Conservation (phyloP, 2,329 filamentous ascomycete genomes). For the Ramularia endophylla region DNA sequence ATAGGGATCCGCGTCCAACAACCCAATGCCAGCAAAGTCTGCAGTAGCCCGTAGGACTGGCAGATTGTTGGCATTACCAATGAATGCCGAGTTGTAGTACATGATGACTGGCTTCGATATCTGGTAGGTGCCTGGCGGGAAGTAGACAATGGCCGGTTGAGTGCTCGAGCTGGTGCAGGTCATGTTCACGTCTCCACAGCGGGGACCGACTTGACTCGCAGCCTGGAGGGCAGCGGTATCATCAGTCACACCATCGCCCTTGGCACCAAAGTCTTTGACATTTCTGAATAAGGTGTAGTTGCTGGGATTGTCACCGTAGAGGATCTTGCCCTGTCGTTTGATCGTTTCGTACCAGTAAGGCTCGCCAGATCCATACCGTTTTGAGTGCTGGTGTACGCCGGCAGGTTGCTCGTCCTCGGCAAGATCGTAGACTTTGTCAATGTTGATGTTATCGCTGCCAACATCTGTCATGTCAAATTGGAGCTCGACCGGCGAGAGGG, state of each 20-base stretch:
- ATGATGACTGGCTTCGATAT: constrained; percentile 74
- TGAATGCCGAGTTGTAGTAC: constrained; percentile 89
- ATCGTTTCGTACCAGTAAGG: constrained; percentile 39
- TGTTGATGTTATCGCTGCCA: constrained; percentile 3
- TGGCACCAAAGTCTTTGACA: constrained; percentile 39
- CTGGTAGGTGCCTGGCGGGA: constrained; percentile 79
- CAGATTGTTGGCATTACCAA: constrained; percentile 68
- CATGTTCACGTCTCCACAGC: constrained; percentile 20
- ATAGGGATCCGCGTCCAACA: constrained; percentile 31
- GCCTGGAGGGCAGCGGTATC: constrained; percentile 58
- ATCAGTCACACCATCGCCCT: constrained; percentile 65
- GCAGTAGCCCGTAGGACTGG: constrained; percentile 51
- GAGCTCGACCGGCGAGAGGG: constrained; percentile 15
- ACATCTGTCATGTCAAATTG: constrained; percentile 10
- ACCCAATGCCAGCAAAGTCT: constrained; percentile 28
- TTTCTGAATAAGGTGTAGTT: constrained; percentile 46
- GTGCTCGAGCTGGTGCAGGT: constrained; percentile 74
- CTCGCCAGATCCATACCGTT: constrained; percentile 25
- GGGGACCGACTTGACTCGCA: constrained; percentile 26
- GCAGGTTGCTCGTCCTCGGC: constrained; percentile 4
- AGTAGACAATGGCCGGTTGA: constrained; percentile 81
- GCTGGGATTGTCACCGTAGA: constrained; percentile 26
- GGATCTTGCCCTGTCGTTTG: constrained; percentile 36
- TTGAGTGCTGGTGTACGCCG: constrained; percentile 20
- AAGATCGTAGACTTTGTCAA: constrained; percentile 3